Evolutionary conservation across 106 monocot species (phyloP).

Genomic region (Dendrobium chrysotoxum): DNA sequence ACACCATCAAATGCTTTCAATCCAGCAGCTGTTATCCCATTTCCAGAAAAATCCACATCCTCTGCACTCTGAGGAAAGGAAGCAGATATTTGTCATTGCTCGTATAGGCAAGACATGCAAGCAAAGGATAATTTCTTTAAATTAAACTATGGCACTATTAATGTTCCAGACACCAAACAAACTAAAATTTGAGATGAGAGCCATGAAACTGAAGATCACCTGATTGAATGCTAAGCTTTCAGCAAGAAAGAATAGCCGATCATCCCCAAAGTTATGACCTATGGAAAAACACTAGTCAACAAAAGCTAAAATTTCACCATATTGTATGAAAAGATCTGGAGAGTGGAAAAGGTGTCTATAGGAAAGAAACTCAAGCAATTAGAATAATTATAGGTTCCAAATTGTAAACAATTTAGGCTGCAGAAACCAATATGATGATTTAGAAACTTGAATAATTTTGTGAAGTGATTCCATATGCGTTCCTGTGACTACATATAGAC

Average conservation of each 20-base stretch:
- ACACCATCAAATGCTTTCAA: slow-evolving; percentile 94
- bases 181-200: slow-evolving; percentile 1
- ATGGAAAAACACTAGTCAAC: slow-evolving; percentile 11
- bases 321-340: not conserved
- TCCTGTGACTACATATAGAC: not conserved
- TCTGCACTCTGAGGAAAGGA: slow-evolving; percentile 64
- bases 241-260: slow-evolving; percentile 92
- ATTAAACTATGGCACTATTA: not conserved
- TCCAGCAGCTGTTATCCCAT: slow-evolving; percentile 88
- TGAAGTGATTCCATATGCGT: not conserved
- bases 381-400: not conserved
- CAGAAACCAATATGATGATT: not conserved
- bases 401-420: not conserved
- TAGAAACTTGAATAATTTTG: not conserved
- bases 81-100: slow-evolving; percentile 2
- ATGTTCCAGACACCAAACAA: not conserved
- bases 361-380: not conserved
- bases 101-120: not conserved
- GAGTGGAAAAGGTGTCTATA: not conserved
- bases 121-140: not conserved
- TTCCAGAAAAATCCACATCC: slow-evolving; percentile 93
- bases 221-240: slow-evolving; percentile 96
- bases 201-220: slow-evolving; percentile 31
- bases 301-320: slow-evolving; percentile 2
- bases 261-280: slow-evolving; percentile 96